These are phyloP conservation scores for Trametes maxima DNA, from an alignment of 768 basidiomycete genomes.

Conservation along the genomic window DNA sequence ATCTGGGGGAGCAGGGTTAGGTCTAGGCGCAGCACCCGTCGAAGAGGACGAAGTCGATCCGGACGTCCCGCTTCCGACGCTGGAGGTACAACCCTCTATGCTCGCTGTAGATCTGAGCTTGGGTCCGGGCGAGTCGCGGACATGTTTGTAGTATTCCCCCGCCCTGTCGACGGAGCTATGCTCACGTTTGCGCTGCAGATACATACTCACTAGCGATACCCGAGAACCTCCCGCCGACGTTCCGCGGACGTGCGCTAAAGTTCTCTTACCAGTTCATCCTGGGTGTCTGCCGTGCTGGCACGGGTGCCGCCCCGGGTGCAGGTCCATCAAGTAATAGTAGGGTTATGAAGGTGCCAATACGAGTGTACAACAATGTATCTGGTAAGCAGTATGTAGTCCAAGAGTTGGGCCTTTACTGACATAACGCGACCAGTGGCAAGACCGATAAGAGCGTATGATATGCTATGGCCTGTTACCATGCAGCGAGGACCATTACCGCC, in stretches of 20 bases:
- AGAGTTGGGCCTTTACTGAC: neutral
- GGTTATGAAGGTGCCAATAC: conserved; percentile 89
- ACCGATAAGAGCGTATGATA: conserved; percentile 69
- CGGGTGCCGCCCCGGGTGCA: conserved; percentile 20
- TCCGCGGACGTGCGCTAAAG: conserved; percentile 76
- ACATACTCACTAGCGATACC: conserved; percentile 80
- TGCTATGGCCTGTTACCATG: conserved; percentile 71
- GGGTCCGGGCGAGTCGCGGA: conserved; percentile 80
- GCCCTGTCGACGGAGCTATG: neutral
- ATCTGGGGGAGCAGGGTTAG: conserved; percentile 35
- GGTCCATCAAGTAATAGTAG: conserved; percentile 60
- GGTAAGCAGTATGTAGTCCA: conserved; percentile 46
- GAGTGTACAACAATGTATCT: conserved; percentile 86
- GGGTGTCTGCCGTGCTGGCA: conserved; percentile 73
- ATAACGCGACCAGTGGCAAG: conserved; percentile 45
- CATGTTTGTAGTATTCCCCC: conserved; percentile 57
- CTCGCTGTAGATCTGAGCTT: conserved; percentile 86
- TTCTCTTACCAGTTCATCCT: conserved; percentile 93
- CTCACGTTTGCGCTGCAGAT: conserved; percentile 47
- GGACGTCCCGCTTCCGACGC: conserved; percentile 75
- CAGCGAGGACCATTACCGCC: conserved; percentile 8
- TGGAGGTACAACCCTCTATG: conserved; percentile 85
- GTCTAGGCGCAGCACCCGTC: conserved; percentile 25
- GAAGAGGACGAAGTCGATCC: conserved; percentile 54
- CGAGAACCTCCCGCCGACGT: conserved; percentile 84